Evolutionary conservation across 2,329 filamentous ascomycete species (phyloP), one percentile per base, ranked within the genome.

Genomic region (Graphiopsis chlorocephala): DNA sequence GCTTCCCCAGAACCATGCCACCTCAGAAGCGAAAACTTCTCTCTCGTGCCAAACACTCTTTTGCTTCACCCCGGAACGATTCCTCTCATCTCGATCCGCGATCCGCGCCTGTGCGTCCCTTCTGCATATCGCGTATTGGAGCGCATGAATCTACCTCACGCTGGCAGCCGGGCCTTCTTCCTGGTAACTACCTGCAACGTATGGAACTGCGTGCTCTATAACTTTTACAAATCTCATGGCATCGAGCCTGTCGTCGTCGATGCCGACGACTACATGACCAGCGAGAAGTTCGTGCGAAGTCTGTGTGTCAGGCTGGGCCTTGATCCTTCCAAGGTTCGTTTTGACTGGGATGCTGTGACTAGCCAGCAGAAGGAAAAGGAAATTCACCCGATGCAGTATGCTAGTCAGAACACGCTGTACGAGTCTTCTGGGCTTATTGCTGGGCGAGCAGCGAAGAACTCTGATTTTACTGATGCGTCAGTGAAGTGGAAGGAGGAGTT

Each of bases 51-150:
- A 1, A 74, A 79, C 64, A 72, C 72, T 29, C 75, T 76, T 45
- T 70, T 80, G 66, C 1, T 78, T 71, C 61, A 28, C 33, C 57
- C 61, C 14, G 61, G 61, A 17, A 66, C 66, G 69, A 69, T 70
- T 29, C 69, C 76, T 4, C 71, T 75, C 0, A 55, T 63, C 48
- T 53, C 50, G 4, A 63, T 63, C 33, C 61, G 61, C 55, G 77
- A 80, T 63, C 79, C 78, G 3, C 77, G 76, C 12, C 67, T 80
- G 29, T 68, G 73, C 11, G 79, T 77, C 50, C 74, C 78, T 5
- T 80, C 78, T 1, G 68, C 73, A 26, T 77, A 76, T 66, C 77
- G 78, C 15, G 64, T 66, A 1, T 26, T 68, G 15, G 33, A 55
- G 15, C 28, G 47, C 33, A 61, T 68, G 56, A 62, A 63, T 14